Evolutionary conservation across 1,139 yeast genomes (phyloP), one percentile per base, ranked within the genome.

Genomic region (Diutina sp.): DNA sequence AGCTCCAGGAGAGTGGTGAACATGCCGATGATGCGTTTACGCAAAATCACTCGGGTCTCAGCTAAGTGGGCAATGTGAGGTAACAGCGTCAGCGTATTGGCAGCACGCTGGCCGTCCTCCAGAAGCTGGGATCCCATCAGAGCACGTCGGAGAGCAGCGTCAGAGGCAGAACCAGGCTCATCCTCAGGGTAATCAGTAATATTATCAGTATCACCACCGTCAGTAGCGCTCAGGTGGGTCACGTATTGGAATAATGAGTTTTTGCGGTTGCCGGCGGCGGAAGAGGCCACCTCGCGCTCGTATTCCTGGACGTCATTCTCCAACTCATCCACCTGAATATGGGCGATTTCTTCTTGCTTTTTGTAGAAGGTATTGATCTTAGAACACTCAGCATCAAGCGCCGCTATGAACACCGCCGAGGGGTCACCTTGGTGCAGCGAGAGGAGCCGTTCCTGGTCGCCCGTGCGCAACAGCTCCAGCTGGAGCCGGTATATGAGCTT

Each of bases 401-500:
- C 83, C n/a, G 80, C 74, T 21, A 76, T 64, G 64, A 84, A 82
- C 9, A 78, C 76, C 35, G 65, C 65, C 30, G 58, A 59, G 29
- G 63, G 66, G 0, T 61, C 64, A 4, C 65, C 61, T 28, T 30
- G 44, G 44, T n/a, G 7, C 12, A n/a, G 8, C 6, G 4, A 29
- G 7, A 50, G 21, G 12, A 50, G 29, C 18, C 53, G 53, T 32
- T 50, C 53, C 16, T 50, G 53, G 44, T 50, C 53, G 11, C 53
- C 53, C 21, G 68, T 66, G 41, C 77, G 68, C 55, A 83, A 66
- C 46, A 76, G 74, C 58, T 81, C 82, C 56, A 87, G 73, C 65
- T 84, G 89, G 41, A 85, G 71, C n/a, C 84, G 76, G 64, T 84
- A 85, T 44, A 84, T 81, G 55, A 81, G 70, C 66, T 84, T 83